These are phyloP conservation scores for Rhododendron henanense DNA, from an alignment of 148 eudicot genomes.

Conservation along the genomic window DNA sequence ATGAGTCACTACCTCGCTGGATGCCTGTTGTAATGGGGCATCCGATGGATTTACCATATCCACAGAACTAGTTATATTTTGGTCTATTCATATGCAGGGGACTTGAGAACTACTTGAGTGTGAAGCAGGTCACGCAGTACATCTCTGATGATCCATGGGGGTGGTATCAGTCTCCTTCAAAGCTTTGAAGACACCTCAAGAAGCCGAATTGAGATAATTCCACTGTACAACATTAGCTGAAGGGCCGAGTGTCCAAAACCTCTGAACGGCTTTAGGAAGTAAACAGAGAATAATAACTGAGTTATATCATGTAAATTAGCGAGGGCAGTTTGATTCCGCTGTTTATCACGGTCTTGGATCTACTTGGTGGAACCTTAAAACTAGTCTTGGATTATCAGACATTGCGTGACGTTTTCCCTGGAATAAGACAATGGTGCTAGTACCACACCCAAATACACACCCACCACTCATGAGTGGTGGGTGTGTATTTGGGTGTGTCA, in stretches of 20 bases:
- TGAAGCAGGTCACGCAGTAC: slow-evolving; percentile 89
- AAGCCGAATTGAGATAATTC: not conserved
- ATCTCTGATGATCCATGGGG: slow-evolving; percentile 88
- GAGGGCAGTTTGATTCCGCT: not conserved
- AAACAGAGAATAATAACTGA: not conserved
- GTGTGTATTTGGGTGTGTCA: no score
- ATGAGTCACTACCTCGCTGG: no score
- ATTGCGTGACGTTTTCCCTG: not conserved
- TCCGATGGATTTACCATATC: not conserved
- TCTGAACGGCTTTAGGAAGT: not conserved
- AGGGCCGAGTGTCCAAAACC: not conserved
- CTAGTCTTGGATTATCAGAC: not conserved
- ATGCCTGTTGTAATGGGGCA: not conserved
- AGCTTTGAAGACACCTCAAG: slow-evolving; percentile 37
- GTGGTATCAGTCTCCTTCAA: slow-evolving; percentile 87
- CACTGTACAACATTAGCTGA: not conserved
- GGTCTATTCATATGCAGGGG: slow-evolving; percentile 57
- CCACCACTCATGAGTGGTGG: no score
- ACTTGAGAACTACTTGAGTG: slow-evolving; percentile 77
- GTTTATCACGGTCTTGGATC: not conserved
- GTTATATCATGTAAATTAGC: not conserved
- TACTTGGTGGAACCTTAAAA: not conserved
- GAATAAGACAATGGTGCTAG: no score
- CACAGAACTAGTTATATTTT: not conserved
- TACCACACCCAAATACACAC: no score